These are phyloP conservation scores for Delphinella strobiligena DNA, from an alignment of 2,329 filamentous ascomycete genomes.

Conservation along the genomic window DNA sequence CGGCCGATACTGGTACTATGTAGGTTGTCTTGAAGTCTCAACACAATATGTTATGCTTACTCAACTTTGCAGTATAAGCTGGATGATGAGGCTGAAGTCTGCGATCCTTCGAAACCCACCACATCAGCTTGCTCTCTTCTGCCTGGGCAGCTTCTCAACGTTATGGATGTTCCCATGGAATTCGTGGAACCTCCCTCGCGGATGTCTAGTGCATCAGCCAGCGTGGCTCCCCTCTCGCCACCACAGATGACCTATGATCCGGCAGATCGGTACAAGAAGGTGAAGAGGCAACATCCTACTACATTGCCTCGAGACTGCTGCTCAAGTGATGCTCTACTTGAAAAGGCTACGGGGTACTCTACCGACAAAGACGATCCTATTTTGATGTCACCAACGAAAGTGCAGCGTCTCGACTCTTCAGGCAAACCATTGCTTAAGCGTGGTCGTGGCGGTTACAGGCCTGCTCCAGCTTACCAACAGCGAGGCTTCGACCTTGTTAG, in stretches of 20 bases:
- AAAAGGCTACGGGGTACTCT: too few relatives aligned
- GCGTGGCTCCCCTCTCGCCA: constrained; percentile 15
- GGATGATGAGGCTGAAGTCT: constrained; percentile 63
- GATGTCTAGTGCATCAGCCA: constrained; percentile 18
- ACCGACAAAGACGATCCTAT: not conserved
- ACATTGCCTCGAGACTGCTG: constrained; percentile 10
- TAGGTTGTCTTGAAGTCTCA: constrained; percentile 36
- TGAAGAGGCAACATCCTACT: constrained; percentile 7
- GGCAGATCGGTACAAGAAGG: constrained; percentile 11
- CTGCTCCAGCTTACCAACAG: constrained; percentile 1
- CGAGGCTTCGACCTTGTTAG: constrained; percentile 3
- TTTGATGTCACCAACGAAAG: not conserved
- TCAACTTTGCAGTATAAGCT: constrained; percentile 58
- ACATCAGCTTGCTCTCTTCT: constrained; percentile 76
- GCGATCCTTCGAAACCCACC: constrained; percentile 59
- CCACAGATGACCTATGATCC: constrained; percentile 9
- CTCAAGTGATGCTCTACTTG: constrained; percentile 9
- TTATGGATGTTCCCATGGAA: constrained; percentile 68
- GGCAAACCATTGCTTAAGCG: constrained; percentile 2
- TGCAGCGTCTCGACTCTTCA: constrained; percentile 1
- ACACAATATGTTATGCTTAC: constrained; percentile 10
- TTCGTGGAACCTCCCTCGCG: constrained; percentile 15
- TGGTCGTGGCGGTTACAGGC: constrained; percentile 1
- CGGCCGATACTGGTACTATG: constrained; percentile 90
- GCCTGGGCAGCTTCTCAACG: constrained; percentile 78